Evolutionary conservation across 164 flowering plant genomes (phyloP), one percentile per base, ranked within the genome.

Genomic region (Liriodendron chinense): DNA sequence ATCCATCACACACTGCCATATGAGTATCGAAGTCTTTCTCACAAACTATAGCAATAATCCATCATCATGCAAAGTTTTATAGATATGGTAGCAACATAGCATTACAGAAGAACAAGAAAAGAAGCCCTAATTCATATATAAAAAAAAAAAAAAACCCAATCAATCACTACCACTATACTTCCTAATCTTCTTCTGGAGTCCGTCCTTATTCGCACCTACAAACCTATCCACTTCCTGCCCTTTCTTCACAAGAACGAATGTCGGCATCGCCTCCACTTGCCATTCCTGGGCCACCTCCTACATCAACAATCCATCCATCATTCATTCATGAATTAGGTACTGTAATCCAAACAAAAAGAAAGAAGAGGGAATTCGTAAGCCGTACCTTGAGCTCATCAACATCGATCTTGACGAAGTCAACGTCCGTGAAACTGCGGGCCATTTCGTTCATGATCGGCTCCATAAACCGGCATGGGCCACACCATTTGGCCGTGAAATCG

Each of bases 401-500:
- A 57, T 92, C 96, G 62, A 90, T 85, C 90, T 87, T 89, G 78
- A 92, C 76, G 76, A 90, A 88, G 68, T 84, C 85, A 1, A 90
- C 90, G 7, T 89, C 87, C 0, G 81, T 70, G 75, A 84, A 87
- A 53, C 74, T 86, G 12, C 81, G 78, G 14, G 92, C 86, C 28
- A 85, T 73, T 8, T 85, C 86, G 18, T 83, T 79, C 10, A 92
- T 1, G 7, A 48, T 9, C 9, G 89, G 92, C 64, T 90, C 91
- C 82, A 92, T 84, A 65, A 48, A 16, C 12, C 81, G 85, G 61
- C 96, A 92, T 0, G 94, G 93, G 59, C 87, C 89, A 65, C 93
- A 92, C 96, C 96, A 92, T 7, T 85, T 57, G 8, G 94, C 96
- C 1, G 90, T 73, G 82, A 90, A 91, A 64, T 90, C 87, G 12